Evolutionary conservation across 305 asterid genomes (phyloP).

Genomic region (Fraxinus sp.): DNA sequence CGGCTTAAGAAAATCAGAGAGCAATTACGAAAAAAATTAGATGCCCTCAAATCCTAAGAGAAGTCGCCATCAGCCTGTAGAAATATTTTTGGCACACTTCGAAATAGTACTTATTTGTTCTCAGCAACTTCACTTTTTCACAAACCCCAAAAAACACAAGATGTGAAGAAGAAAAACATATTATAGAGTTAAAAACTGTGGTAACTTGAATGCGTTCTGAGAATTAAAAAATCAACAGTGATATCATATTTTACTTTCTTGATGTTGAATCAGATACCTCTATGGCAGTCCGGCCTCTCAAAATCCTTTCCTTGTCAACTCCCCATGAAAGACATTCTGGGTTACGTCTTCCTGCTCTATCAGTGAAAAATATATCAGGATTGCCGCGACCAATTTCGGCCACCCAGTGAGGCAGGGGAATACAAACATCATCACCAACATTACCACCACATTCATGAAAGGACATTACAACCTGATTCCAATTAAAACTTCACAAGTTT

Average conservation of each 20-base stretch:
- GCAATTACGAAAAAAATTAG: not conserved
- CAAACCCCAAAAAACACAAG: not conserved
- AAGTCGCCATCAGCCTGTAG: conserved; percentile 2
- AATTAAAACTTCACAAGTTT: conserved; percentile 24
- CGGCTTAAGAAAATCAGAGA: not conserved
- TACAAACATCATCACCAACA: conserved; percentile 70
- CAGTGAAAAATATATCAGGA: conserved; percentile 79
- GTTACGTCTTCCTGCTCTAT: conserved; percentile 64
- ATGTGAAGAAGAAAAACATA: not conserved
- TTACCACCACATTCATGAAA: conserved; percentile 86
- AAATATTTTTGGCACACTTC: not conserved
- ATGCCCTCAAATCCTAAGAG: not conserved
- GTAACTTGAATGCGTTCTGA: not conserved
- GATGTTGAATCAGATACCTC: conserved; percentile 50
- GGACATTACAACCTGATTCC: conserved; percentile 65
- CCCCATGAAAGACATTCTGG: conserved; percentile 86
- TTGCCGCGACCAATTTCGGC: conserved; percentile 70
- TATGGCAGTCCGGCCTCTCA: conserved; percentile 71
- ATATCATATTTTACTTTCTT: conserved; percentile 7
- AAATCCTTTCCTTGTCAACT: conserved; percentile 68
- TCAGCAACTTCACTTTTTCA: conserved; percentile 14
- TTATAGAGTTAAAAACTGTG: not conserved
- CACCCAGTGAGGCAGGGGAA: conserved; percentile 83
- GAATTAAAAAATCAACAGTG: not conserved
- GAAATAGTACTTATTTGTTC: not conserved